Evolutionary conservation across 2,329 filamentous ascomycete species (phyloP).

Genomic region (Rhynchosporium graminicola): DNA sequence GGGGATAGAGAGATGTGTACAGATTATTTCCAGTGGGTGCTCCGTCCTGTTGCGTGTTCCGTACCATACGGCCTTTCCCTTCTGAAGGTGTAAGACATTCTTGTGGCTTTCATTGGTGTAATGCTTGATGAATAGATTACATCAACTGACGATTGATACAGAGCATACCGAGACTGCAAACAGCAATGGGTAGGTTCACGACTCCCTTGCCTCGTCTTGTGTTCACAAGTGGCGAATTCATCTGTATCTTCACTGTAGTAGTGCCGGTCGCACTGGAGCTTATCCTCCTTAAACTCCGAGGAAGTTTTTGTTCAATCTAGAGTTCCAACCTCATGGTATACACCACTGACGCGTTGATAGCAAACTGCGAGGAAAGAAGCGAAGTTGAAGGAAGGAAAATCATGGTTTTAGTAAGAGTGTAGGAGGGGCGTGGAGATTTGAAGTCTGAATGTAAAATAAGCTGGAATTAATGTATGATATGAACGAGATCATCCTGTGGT

Average conservation of each 20-base stretch:
- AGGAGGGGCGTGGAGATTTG: background rate
- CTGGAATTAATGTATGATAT: background rate
- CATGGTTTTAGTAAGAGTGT: slow-evolving; percentile 36
- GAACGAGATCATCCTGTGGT: background rate
- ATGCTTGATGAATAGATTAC: no score
- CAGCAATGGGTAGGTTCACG: slow-evolving; percentile 78
- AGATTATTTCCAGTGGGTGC: slow-evolving; percentile 91
- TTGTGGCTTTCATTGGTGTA: no score
- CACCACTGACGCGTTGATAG: slow-evolving; percentile 36
- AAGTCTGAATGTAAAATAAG: slow-evolving; percentile 7
- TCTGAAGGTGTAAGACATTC: no score
- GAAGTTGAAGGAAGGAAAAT: slow-evolving; percentile 42
- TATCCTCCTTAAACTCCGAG: no score
- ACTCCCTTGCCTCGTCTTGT: no score
- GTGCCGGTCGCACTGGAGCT: no score
- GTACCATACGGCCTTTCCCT: no score
- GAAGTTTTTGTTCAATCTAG: background rate
- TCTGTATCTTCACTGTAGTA: background rate
- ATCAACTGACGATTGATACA: slow-evolving; percentile 42
- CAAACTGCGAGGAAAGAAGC: slow-evolving; percentile 49
- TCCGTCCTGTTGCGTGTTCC: background rate
- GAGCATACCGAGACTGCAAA: slow-evolving; percentile 92
- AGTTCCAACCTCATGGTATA: background rate
- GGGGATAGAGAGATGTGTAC: slow-evolving; percentile 87
- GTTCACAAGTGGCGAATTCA: no score